A percentile compares a stretch with the other conserved stretches of the same genome.
These are phyloP conservation scores for Phytopythium chamaehyphon DNA, from an alignment of 352 stramenopile genomes.

Conservation along the genomic window DNA sequence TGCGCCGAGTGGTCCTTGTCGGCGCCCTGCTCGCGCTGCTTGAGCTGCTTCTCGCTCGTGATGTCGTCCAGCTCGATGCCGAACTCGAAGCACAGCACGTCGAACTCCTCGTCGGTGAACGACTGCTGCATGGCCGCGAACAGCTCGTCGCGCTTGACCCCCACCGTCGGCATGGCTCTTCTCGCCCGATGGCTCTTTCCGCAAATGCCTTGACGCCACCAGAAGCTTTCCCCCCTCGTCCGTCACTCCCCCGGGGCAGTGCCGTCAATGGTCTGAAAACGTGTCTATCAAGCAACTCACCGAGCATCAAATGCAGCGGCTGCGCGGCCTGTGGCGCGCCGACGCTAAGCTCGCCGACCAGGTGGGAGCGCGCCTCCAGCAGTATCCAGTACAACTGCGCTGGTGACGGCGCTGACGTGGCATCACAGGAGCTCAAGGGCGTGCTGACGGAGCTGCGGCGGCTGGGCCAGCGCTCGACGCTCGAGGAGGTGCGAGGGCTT, in stretches of 20 bases:
- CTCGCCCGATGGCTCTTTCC: not conserved
- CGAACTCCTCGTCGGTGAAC: conserved; percentile 99
- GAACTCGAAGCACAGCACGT: conserved; percentile 99
- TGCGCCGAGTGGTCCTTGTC: conserved; percentile 53
- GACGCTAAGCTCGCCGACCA: conserved; percentile 5
- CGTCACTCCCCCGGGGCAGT: not conserved
- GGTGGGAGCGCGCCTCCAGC: not conserved
- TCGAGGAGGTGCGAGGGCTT: conserved; percentile 60
- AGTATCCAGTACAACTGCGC: too few species aligned
- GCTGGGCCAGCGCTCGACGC: conserved; percentile 45
- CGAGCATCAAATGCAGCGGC: conserved; percentile 6
- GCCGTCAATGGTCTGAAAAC: not conserved
- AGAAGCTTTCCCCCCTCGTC: not conserved
- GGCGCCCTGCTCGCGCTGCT: conserved; percentile 76
- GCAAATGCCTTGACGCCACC: conserved; percentile 4
- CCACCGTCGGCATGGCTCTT: conserved; percentile 95
- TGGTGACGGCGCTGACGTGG: not conserved
- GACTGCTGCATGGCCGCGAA: conserved; percentile 95
- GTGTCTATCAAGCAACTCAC: conserved; percentile 1
- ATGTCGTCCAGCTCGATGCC: conserved; percentile 97
- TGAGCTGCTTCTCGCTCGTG: conserved; percentile 85
- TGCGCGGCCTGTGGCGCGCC: not conserved
- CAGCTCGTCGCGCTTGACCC: conserved; percentile 95
- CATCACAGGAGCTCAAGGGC: conserved; percentile 45
- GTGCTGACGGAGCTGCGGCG: conserved; percentile 53